These are phyloP conservation scores for Hibiscus tridactylites DNA, from an alignment of 345 rosid species.

Conservation along the genomic window DNA sequence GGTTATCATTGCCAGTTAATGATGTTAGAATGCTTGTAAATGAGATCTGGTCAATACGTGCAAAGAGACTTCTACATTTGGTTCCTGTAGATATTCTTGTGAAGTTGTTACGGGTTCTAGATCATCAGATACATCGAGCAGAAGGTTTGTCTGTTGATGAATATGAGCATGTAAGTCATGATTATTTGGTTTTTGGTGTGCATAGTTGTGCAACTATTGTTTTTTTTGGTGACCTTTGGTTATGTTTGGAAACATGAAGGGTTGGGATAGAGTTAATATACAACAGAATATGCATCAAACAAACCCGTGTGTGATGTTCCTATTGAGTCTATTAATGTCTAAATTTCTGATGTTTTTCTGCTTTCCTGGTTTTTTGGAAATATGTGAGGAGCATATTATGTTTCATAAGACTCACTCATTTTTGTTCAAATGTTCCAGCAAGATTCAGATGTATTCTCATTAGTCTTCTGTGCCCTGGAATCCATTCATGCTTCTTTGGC, in stretches of 20 bases:
- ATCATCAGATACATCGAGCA: conserved; percentile 96
- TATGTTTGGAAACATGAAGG: neutral
- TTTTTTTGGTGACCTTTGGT: neutral
- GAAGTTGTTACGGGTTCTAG: conserved; percentile 61
- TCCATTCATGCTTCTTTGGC: conserved; percentile 92
- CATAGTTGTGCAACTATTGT: conserved; percentile 5
- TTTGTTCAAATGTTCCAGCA: conserved; percentile 41
- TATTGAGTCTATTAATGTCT: neutral
- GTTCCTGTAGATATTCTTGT: conserved; percentile 78
- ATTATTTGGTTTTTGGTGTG: conserved; percentile 1
- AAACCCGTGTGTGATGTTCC: neutral
- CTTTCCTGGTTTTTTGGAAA: neutral
- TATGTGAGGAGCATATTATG: neutral
- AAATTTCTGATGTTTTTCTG: neutral
- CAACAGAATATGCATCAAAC: neutral
- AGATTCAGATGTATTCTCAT: conserved; percentile 61
- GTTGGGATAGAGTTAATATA: neutral
- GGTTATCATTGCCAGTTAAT: conserved; percentile 57
- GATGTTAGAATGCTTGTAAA: conserved; percentile 71
- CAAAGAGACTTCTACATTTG: conserved; percentile 77
- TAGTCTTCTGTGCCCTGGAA: conserved; percentile 81
- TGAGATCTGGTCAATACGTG: conserved; percentile 66
- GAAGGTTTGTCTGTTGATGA: conserved; percentile 77
- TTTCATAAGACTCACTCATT: neutral
- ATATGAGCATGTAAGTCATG: conserved; percentile 60